A percentile compares a stretch with the other conserved stretches of the same genome.
Evolutionary conservation across 352 stramenopile species (phyloP).

Genomic region (Pythium rhizo-oryzae): DNA sequence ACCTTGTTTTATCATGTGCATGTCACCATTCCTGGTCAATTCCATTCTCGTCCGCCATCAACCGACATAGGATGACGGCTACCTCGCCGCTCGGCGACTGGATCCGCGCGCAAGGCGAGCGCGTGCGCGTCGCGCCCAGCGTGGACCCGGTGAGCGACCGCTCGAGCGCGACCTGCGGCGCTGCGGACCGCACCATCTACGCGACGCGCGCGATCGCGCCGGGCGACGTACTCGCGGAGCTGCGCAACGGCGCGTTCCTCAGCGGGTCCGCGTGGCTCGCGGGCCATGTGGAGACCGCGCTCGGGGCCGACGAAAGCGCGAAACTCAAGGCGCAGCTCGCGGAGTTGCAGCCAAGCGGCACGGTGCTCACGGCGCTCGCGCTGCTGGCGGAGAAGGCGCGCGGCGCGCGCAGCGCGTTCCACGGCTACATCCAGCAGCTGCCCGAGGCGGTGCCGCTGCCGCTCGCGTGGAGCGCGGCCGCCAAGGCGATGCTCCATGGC

Average conservation of each 20-base stretch:
- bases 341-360: slow-evolving; percentile 44
- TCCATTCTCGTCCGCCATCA: not conserved
- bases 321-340: slow-evolving; percentile 36
- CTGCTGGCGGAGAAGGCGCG: slow-evolving; percentile 47
- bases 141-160: slow-evolving; percentile 47
- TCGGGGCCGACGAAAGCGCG: not conserved
- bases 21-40: not conserved
- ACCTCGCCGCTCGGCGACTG: slow-evolving; percentile 35
- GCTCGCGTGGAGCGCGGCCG: slow-evolving; percentile 40
- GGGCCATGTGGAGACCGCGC: not conserved
- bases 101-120: slow-evolving; percentile 37
- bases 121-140: slow-evolving; percentile 36
- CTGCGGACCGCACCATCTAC: slow-evolving; percentile 55
- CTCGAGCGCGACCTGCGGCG: slow-evolving; percentile 25
- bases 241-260: slow-evolving; percentile 44
- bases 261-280: slow-evolving; percentile 54
- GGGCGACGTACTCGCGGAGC: slow-evolving; percentile 43
- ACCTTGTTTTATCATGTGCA: slow-evolving; percentile 2
- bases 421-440: slow-evolving; percentile 66
- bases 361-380: slow-evolving; percentile 46
- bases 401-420: slow-evolving; percentile 44
- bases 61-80: not conserved
- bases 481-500: slow-evolving; percentile 40
- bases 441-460: slow-evolving; percentile 50
- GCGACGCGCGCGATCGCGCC: slow-evolving; percentile 35